Conservation (phyloP, 345 rosid genomes). For the Brassica cretica region DNA sequence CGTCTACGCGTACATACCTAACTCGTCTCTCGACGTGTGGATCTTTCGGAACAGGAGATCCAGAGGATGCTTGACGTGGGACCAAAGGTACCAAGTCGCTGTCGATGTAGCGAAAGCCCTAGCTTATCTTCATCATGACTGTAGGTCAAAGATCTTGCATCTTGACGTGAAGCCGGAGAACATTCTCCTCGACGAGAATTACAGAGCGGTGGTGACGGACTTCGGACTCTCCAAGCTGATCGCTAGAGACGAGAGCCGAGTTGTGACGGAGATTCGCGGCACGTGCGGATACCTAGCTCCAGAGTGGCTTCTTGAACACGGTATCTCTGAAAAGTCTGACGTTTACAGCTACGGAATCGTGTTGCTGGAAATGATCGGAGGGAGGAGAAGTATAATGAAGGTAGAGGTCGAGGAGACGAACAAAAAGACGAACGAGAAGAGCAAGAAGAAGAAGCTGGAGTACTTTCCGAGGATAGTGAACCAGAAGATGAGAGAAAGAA, state of each 20-base stretch:
- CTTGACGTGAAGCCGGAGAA: slow-evolving; percentile 79
- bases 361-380: slow-evolving; percentile 69
- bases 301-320: slow-evolving; percentile 65
- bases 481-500: slow-evolving; percentile 63
- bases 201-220: slow-evolving; percentile 55
- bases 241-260: slow-evolving; percentile 57
- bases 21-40: slow-evolving; percentile 70
- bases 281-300: slow-evolving; percentile 75
- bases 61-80: slow-evolving; percentile 73
- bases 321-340: slow-evolving; percentile 71
- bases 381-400: slow-evolving; percentile 51
- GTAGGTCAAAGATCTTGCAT: slow-evolving; percentile 62
- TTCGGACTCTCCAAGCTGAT: slow-evolving; percentile 67
- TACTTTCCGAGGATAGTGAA: slow-evolving; percentile 72
- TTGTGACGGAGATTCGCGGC: slow-evolving; percentile 59
- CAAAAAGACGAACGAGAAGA: slow-evolving; percentile 12
- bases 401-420: slow-evolving; percentile 45
- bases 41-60: slow-evolving; percentile 45
- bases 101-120: slow-evolving; percentile 71
- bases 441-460: slow-evolving; percentile 48
- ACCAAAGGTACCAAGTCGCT: slow-evolving; percentile 58
- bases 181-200: slow-evolving; percentile 57
- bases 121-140: slow-evolving; percentile 72
- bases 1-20: slow-evolving; percentile 60
- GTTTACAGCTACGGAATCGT: slow-evolving; percentile 79